Conservation (phyloP, 75 land plant genomes). For the Cryptomeria japonica region DNA sequence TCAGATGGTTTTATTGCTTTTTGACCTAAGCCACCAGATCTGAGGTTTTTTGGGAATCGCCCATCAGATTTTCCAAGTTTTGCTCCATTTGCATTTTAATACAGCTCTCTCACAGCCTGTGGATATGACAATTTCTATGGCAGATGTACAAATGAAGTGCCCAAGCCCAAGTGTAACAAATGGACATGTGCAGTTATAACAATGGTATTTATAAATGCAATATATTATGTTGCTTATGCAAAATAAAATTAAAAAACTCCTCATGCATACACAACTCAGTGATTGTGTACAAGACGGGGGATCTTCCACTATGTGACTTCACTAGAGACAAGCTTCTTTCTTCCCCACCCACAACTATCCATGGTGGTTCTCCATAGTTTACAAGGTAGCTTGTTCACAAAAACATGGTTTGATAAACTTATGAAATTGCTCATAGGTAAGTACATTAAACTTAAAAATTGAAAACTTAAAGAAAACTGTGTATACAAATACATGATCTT, state of each 20-base stretch:
- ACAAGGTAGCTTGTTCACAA: not conserved
- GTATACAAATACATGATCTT: not conserved
- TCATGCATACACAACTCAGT: not conserved
- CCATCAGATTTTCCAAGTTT: not conserved
- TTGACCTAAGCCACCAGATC: not conserved
- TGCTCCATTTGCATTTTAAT: not conserved
- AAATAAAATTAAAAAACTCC: not conserved
- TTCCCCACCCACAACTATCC: not conserved
- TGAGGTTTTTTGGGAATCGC: not conserved
- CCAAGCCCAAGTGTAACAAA: not conserved
- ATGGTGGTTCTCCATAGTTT: not conserved
- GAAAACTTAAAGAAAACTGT: not conserved
- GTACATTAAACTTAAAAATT: not conserved
- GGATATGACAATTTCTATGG: not conserved
- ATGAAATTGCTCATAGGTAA: not conserved
- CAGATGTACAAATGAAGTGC: not conserved
- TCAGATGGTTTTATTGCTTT: not conserved
- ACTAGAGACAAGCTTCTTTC: not conserved
- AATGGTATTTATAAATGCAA: not conserved
- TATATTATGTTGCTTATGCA: not conserved
- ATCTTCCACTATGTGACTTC: not conserved
- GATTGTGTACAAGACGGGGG: not conserved
- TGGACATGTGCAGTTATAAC: not conserved
- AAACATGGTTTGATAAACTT: not conserved
- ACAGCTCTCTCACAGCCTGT: not conserved